These are phyloP conservation scores for Leptographium radiaticola DNA, from an alignment of 2,329 filamentous ascomycete species.

Conservation along the genomic window DNA sequence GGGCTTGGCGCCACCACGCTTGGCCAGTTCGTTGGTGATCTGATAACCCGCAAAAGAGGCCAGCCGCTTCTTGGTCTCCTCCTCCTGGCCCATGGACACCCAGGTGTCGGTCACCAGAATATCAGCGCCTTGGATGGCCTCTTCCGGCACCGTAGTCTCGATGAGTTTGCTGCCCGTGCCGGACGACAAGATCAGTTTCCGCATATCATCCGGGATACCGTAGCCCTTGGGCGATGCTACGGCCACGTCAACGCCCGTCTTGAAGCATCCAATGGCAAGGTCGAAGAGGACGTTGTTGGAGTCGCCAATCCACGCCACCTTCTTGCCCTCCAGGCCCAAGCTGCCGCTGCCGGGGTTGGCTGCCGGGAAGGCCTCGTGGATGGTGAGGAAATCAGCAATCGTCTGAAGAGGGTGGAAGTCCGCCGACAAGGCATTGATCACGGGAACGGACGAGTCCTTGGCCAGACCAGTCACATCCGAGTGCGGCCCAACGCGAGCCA, in stretches of 20 bases:
- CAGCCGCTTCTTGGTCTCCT: slow-evolving; percentile 63
- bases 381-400: slow-evolving; percentile 86
- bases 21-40: slow-evolving; percentile 74
- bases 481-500: slow-evolving; percentile 66
- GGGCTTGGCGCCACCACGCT: slow-evolving; percentile 71
- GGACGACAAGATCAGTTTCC: slow-evolving; percentile 54
- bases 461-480: slow-evolving; percentile 61
- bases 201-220: slow-evolving; percentile 65
- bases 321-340: slow-evolving; percentile 67
- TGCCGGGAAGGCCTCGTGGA: slow-evolving; percentile 62
- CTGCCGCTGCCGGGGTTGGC: slow-evolving; percentile 20
- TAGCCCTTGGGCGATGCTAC: slow-evolving; percentile 83
- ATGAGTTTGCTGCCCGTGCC: slow-evolving; percentile 44
- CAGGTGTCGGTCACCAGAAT: slow-evolving; percentile 94
- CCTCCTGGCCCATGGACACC: slow-evolving; percentile 97
- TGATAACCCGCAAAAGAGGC: slow-evolving; percentile 82
- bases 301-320: slow-evolving; percentile 92
- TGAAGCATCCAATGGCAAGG: slow-evolving; percentile 73
- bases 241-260: slow-evolving; percentile 73
- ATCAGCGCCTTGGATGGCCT: slow-evolving; percentile 74
- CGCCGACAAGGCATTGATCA: slow-evolving; percentile 80
- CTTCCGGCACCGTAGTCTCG: slow-evolving; percentile 70
- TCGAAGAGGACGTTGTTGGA: slow-evolving; percentile 97
- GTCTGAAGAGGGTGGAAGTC: slow-evolving; percentile 90
- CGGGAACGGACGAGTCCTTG: slow-evolving; percentile 60